Evolutionary conservation across 345 rosid species (phyloP), one percentile per base, ranked within the genome.

Genomic region (Gossypium ekmanianum): DNA sequence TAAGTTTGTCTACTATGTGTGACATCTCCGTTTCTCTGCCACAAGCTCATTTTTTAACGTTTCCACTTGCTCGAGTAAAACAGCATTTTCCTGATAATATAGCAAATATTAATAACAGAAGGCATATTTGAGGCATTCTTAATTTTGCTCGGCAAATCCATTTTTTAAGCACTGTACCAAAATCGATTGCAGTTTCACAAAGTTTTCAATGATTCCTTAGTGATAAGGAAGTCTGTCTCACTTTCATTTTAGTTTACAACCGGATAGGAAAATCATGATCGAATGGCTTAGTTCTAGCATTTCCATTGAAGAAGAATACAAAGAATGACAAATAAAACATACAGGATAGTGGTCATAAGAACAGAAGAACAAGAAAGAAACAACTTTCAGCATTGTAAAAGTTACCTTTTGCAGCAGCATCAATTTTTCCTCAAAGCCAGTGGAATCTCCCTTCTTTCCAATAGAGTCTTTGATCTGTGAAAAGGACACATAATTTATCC

Each of bases 341-440:
- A 52, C 14, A 69, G 52, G 52, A 12, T 34, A 4, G 17, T 14
- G 20, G 26, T 55, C 43, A 24, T n/a, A 70, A 66, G 59, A 66
- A 57, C 56, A 4, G 34, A 10, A 47, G 29, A 51, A 48, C 56
- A 16, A 47, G 41, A 67, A 67, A 67, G 39, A 68, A 47, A 66
- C 54, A 45, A 67, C 56, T 67, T 45, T 67, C 11, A 27, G 26
- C 17, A 51, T 4, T 10, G 9, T 26, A 68, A 4, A 69, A 50
- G 73, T 76, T 75, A 89, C 94, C 91, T 92, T 88, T 70, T 88
- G 87, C 68, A 90, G 82, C 62, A 82, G 71, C n/a, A 73, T 82
- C 66, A 90, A 66, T 74, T 81, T 88, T 47, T 84, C 76, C 69
- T 79, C 80, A 34, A 69, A 44, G 34, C 80, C 71, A 48, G 76